Conservation (phyloP, 345 rosid genomes). For the Populus ilicifolia region DNA sequence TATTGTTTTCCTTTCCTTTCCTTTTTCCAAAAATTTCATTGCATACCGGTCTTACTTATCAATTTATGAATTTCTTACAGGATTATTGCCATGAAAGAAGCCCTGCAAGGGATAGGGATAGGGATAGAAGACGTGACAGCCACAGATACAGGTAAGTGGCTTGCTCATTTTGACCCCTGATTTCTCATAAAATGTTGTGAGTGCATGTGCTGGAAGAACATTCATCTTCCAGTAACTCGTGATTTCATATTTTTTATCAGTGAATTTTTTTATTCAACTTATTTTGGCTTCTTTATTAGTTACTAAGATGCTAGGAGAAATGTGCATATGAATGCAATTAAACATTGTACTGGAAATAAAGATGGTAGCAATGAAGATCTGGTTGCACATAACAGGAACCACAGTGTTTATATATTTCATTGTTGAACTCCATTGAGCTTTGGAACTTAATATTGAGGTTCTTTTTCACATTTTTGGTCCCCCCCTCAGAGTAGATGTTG, state of each 20-base stretch:
- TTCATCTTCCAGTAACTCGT: not conserved
- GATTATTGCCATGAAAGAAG: slow-evolving; percentile 71
- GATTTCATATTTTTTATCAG: not conserved
- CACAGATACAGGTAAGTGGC: slow-evolving; percentile 64
- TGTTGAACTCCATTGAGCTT: not conserved
- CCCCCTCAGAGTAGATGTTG: not conserved
- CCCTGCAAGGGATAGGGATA: slow-evolving; percentile 75
- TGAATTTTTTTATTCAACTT: not conserved
- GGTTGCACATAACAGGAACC: not conserved
- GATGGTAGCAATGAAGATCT: not conserved
- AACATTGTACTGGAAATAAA: not conserved
- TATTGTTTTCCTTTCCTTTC: not conserved
- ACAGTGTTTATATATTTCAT: not conserved
- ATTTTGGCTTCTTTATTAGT: not conserved
- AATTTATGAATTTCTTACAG: slow-evolving; percentile 33
- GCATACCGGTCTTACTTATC: not conserved
- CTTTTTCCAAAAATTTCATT: not conserved
- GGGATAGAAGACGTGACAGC: slow-evolving; percentile 69
- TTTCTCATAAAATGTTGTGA: not conserved
- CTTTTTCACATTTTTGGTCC: not conserved
- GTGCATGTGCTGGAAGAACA: too few species aligned
- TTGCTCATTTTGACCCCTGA: not conserved
- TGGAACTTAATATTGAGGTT: not conserved
- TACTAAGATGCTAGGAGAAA: not conserved
- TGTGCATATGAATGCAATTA: not conserved